Conservation (phyloP, 805 yeast genomes). For the Cyberlindnera mississippiensis region DNA sequence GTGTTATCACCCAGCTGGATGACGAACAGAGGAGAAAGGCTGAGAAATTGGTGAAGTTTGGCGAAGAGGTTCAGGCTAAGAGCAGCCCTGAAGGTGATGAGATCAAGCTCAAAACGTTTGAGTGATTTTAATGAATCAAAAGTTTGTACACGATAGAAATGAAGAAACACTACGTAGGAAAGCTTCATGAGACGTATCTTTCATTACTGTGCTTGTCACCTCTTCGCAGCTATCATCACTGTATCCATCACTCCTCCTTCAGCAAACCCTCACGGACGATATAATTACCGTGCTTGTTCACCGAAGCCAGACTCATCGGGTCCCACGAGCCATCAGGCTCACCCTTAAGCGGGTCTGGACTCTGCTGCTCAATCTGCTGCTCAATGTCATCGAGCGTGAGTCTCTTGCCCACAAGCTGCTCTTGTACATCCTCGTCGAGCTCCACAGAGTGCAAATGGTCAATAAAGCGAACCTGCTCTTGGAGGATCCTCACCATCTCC, state of each 20-base stretch:
- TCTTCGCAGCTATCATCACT: no score
- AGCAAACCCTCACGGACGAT: conserved; percentile 44
- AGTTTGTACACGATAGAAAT: no score
- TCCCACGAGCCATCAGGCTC: conserved; percentile 42
- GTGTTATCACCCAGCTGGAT: conserved; percentile 38
- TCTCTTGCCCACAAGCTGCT: conserved; percentile 28
- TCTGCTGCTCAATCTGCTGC: conserved; percentile 22
- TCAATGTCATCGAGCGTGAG: conserved; percentile 32
- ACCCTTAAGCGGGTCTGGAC: conserved; percentile 33
- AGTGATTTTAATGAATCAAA: no score
- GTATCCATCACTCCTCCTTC: conserved; percentile 26
- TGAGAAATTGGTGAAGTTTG: conserved; percentile 40
- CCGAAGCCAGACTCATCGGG: conserved; percentile 32
- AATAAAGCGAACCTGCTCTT: conserved; percentile 48
- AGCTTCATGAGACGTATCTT: not conserved
- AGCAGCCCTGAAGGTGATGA: conserved; percentile 29
- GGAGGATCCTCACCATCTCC: conserved; percentile 33
- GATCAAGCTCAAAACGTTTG: conserved; percentile 52
- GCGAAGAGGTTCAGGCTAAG: conserved; percentile 20
- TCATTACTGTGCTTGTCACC: no score
- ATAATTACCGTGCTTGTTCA: conserved; percentile 36
- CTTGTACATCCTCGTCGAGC: conserved; percentile 7
- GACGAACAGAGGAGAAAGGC: conserved; percentile 38
- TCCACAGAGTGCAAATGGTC: conserved; percentile 38
- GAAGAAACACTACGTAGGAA: no score